Evolutionary conservation across 306 rosid species (phyloP), one percentile per base, ranked within the genome.

Genomic region (Lathyrus tuberosus): DNA sequence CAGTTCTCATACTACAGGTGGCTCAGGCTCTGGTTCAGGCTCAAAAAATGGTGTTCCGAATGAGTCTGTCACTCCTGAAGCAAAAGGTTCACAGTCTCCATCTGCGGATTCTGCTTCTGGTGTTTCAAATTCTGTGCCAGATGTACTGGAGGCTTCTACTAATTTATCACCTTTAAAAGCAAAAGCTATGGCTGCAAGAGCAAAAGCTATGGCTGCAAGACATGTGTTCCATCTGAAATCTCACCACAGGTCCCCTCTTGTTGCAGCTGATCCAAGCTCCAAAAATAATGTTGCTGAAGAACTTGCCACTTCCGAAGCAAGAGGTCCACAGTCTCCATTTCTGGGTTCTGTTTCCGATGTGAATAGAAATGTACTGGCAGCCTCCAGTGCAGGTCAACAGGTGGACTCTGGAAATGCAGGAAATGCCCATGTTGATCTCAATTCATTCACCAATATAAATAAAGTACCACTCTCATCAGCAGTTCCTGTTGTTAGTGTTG

Each of bases 341-440:
- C 69, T 14, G 43, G 80, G 52, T 54, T 35, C 18, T 14, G 64
- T 11, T 62, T 37, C 48, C 5, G 2, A 77, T 65, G 73, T 22
- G 56, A 49, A 73, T 60, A 8, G 40, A 7, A 35, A 35, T 35
- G 40, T 35, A 35, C 40, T 35, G 8, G 40, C 10, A 8, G 40
- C 40, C 40, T 35, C 40, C 10, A 8, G 77, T 68, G 70, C 59
- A 65, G 58, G 73, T 37, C 69, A 44, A 68, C 77, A 57, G 13
- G 73, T 10, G 67, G 72, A 62, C 15, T 22, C 75, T 53, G 75
- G 69, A 64, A 76, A 79, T 43, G 74, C 47, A 28, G 62, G 69
- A 3, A 73, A 42, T 75, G 6, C 74, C 30, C 48, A 70, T 51
- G 86, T 86, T 65, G 97, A 91, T 84, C 94, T 82, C 56, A 84